Evolutionary conservation across 257 asterid genomes (phyloP), one percentile per base, ranked within the genome.

Genomic region (Ligustrum vulgare): DNA sequence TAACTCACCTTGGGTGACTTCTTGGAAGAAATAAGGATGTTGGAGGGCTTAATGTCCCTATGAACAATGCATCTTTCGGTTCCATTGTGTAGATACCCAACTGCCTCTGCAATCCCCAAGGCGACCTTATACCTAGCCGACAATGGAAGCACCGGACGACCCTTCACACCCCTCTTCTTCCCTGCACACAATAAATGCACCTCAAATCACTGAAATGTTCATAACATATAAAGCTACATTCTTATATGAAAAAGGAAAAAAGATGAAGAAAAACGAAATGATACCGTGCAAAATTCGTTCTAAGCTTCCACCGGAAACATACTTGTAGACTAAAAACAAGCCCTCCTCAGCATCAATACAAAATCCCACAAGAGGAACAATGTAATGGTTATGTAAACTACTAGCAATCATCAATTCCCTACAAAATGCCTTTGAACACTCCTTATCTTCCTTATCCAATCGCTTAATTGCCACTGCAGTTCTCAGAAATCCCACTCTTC

Each of bases 331-430:
- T 89, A 93, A 81, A 78, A 89, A 93, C 77, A 93, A 82, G 39
- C 98, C 98, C 67, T 84, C 91, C 74, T 93, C 95, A 6, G 95
- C 89, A 83, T 93, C 98, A 65, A 90, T 90, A 65, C 98, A 93
- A 77, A 91, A 93, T 45, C 98, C 98, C 15, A 93, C 82, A 31
- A 93, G 80, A 23, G 98, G 96, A 78, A 93, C 98, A 82, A 93
- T 83, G 82, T 79, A 84, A 63, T 88, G 90, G 60, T 91, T 86
- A 45, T 83, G 93, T 67, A 93, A 76, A 75, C 97, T 91, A 73
- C 93, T 90, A 18, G 98, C 97, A 72, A 93, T 93, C 97, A 93
- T 93, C 83, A 93, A 82, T 75, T 93, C 97, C 80, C 97, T 84
- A 79, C 96, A 93, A 74, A 93, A 93, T 16, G 98, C 96, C 88